Conservation (phyloP, 352 stramenopile species). For the Globisporangium alternatum region DNA sequence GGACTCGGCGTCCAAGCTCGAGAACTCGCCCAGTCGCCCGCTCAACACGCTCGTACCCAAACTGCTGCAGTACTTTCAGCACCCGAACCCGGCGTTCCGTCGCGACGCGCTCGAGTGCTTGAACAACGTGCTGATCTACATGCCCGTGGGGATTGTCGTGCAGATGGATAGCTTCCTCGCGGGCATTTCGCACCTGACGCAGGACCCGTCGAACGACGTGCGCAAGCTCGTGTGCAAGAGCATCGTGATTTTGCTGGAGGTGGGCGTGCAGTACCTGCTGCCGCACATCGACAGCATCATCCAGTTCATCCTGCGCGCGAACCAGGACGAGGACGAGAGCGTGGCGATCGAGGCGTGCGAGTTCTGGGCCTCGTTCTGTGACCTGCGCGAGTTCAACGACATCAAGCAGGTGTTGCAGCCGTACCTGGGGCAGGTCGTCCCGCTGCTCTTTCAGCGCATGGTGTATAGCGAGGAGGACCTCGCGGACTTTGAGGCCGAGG, state of each 20-base stretch:
- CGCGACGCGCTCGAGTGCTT: conserved; percentile 87
- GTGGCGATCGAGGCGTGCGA: conserved; percentile 89
- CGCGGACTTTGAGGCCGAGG: conserved; percentile 87
- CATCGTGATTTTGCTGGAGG: conserved; percentile 88
- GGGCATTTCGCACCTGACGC: conserved; percentile 86
- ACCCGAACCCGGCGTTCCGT: conserved; percentile 72
- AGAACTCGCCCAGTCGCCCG: conserved; percentile 83
- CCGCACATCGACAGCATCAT: conserved; percentile 89
- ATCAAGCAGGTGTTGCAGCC: conserved; percentile 87
- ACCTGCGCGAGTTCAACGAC: conserved; percentile 88
- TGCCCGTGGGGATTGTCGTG: conserved; percentile 83
- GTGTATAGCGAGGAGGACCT: conserved; percentile 95
- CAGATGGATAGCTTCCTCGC: conserved; percentile 90
- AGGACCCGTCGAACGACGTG: conserved; percentile 79
- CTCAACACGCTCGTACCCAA: conserved; percentile 88
- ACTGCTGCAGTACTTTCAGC: conserved; percentile 87
- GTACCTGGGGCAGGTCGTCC: conserved; percentile 90
- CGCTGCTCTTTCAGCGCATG: conserved; percentile 92
- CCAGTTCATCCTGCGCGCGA: conserved; percentile 89
- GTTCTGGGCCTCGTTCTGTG: conserved; percentile 90
- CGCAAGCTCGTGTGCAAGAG: conserved; percentile 89
- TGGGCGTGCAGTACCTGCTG: conserved; percentile 88
- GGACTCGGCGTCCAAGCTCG: conserved; percentile 86
- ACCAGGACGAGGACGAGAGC: conserved; percentile 82
- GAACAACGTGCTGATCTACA: conserved; percentile 89